Evolutionary conservation across 2,329 filamentous ascomycete genomes (phyloP), one percentile per base, ranked within the genome.

Genomic region (Beauveria rudraprayagi): DNA sequence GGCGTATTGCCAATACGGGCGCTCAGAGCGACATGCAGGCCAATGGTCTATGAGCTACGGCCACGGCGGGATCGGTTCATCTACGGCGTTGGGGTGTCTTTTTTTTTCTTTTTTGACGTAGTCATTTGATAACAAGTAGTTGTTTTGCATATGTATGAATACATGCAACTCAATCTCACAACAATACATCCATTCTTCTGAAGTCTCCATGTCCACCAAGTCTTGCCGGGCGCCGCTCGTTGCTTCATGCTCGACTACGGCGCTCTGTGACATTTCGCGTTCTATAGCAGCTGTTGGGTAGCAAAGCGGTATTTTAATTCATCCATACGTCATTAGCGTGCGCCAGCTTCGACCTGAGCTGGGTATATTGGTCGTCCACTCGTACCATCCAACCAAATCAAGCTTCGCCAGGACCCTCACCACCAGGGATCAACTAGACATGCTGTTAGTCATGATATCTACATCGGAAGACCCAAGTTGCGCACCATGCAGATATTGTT

Each of bases 401-500:
- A n/a, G 68, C 68, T 17, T 69, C 68, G 53, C 75, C 77, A 14
- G 89, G 89, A 4, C 89, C 89, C 72, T 91, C 89, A 55, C 89
- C 89, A 67, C 89, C 89, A 3, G 89, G 89, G 70, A 91, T 91
- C 74, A 92, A 80, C 88, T 92, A 65, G 5, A 52, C 6, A 26
- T 22, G 43, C 4, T 16, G 61, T 71, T 43, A 69, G 63, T 19
- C 26, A 3, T 26, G 6, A 17, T 1, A 1, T 30, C n/a, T 50
- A 6, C 7, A 40, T 34, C 0, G 2, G 8, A 3, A 16, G 19
- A 7, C 22, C 8, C 17, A 19, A 10, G 7, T 44, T 17, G 67
- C 81, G 61, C 83, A 96, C 94, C 94, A 99, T 99, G 89, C 93
- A 97, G 66, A 99, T 91, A 71, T 97, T 97, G 78, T 99, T 99